Base-by-base conservation (phyloP, 345 rosid species). In the Hypericum perforatum region DNA sequence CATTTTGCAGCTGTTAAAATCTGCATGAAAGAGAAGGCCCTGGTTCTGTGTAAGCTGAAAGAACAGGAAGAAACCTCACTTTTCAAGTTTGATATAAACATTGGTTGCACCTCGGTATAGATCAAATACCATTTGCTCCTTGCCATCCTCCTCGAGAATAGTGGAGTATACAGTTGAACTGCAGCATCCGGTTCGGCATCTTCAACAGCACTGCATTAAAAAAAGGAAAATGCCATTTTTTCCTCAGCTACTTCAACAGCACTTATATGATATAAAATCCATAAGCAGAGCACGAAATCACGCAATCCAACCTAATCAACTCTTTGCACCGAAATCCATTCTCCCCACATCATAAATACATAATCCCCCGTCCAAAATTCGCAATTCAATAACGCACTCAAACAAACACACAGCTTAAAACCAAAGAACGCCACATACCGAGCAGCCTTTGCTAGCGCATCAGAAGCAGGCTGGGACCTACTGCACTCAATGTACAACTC, bases 121-220 rank as follows among this genome's bases (percentile, higher is more conserved):
- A 80, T 92, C 98, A 75, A 92, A 87, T 39, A 95, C 82, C 94
- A 87, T 92, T 52, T 88, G 98, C 52, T 88, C 95, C 72, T 75
- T 92, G 49, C 81, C 96, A 78, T 92, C 98, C 61, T 92, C 98
- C 73, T 92, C 96, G 9, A 92, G 98, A 77, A 87, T 67, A 58
- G 40, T 70, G 67, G 85, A 22, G 76, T 78, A 68, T 82, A 91
- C 39, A 91, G 74, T 66, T 85, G 82, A 68, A 91, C 59, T 63
- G 96, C 90, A 11, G 73, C 82, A 32, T 83, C 90, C 39, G 95
- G 96, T 47, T 62, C 63, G 58, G 74, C 70, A 49, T 85, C 96
- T 75, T 87, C 98, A 63, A 91, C 67, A 46, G 85, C 85, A 64
- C 96, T 91, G 64, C 37, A 22, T 57, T 36, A 36, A 7, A 41